These are phyloP conservation scores for Zygnema cylindricum DNA, from an alignment of 139 green algal species.

Conservation along the genomic window DNA sequence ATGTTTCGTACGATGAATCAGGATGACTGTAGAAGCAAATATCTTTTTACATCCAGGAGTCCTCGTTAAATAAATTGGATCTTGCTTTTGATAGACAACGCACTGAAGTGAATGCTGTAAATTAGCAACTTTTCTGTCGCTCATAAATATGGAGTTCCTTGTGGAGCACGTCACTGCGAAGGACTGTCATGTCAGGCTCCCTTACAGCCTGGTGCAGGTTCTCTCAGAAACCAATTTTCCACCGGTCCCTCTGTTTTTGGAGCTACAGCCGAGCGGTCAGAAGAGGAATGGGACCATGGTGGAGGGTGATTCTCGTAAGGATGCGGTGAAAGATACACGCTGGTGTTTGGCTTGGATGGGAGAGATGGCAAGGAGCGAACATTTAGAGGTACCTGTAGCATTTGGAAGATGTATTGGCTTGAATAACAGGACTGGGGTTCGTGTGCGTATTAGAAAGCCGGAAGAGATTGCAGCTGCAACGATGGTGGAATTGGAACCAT, in stretches of 20 bases:
- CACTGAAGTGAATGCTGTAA: too few relatives aligned
- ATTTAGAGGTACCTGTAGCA: slow-evolving; percentile 61
- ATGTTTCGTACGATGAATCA: slow-evolving; percentile 43
- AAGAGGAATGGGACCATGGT: background rate
- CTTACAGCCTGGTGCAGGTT: background rate
- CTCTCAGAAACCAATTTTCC: background rate
- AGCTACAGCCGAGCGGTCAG: background rate
- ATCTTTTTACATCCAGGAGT: too few relatives aligned
- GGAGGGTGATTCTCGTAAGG: background rate
- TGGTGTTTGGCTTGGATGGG: slow-evolving; percentile 64
- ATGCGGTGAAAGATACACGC: background rate
- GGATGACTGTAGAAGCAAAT: too few relatives aligned
- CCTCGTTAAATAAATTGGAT: too few relatives aligned
- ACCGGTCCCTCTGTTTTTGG: slow-evolving; percentile 1
- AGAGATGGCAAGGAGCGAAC: slow-evolving; percentile 17
- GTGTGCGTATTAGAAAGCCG: slow-evolving; percentile 20
- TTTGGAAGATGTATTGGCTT: slow-evolving; percentile 66
- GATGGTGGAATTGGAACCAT: slow-evolving; percentile 71
- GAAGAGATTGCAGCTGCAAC: slow-evolving; percentile 61
- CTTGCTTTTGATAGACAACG: too few relatives aligned
- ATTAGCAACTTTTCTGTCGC: too few relatives aligned
- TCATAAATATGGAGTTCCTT: slow-evolving; percentile 10
- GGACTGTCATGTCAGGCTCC: slow-evolving; percentile 4
- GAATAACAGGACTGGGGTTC: slow-evolving; percentile 55
- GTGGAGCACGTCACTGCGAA: slow-evolving; percentile 4